Conservation (phyloP, 2,329 filamentous ascomycete genomes). For the Hymenoscyphus infarciens region DNA sequence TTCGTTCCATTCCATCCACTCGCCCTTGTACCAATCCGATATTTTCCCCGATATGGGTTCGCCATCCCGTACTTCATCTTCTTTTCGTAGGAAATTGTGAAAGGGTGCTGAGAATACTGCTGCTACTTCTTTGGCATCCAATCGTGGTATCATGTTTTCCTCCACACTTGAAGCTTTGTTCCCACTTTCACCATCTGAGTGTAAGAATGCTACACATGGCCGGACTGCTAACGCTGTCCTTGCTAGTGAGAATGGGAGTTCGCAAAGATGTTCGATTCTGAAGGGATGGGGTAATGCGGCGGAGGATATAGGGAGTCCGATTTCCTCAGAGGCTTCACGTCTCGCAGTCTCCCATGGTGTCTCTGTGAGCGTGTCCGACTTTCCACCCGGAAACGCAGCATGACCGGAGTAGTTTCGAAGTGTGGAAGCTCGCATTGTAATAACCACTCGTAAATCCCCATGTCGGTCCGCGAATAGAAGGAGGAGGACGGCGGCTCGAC, state of each 20-base stretch:
- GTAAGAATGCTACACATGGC: slow-evolving; percentile 75
- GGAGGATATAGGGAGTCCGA: slow-evolving; percentile 76
- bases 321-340: slow-evolving; percentile 89
- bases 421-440: slow-evolving; percentile 64
- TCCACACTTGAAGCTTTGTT: slow-evolving; percentile 50
- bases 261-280: slow-evolving; percentile 80
- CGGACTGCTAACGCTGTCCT: slow-evolving; percentile 70
- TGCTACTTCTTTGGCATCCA: slow-evolving; percentile 88
- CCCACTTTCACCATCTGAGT: slow-evolving; percentile 48
- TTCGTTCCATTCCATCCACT: slow-evolving; percentile 77
- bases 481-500: slow-evolving; percentile 82
- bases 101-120: slow-evolving; percentile 91
- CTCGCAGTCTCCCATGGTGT: slow-evolving; percentile 77
- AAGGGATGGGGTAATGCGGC: slow-evolving; percentile 70
- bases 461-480: slow-evolving; percentile 80
- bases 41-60: slow-evolving; percentile 31
- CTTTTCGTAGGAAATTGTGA: slow-evolving; percentile 68
- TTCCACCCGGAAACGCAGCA: slow-evolving; percentile 81
- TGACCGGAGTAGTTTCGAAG: slow-evolving; percentile 71
- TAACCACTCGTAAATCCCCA: slow-evolving; percentile 71
- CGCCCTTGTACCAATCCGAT: slow-evolving; percentile 73
- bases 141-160: slow-evolving; percentile 69
- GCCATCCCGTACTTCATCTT: slow-evolving; percentile 49
- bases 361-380: slow-evolving; percentile 55
- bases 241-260: slow-evolving; percentile 72